Base-by-base conservation (phyloP, 306 rosid genomes). In the Acacia confusa region DNA sequence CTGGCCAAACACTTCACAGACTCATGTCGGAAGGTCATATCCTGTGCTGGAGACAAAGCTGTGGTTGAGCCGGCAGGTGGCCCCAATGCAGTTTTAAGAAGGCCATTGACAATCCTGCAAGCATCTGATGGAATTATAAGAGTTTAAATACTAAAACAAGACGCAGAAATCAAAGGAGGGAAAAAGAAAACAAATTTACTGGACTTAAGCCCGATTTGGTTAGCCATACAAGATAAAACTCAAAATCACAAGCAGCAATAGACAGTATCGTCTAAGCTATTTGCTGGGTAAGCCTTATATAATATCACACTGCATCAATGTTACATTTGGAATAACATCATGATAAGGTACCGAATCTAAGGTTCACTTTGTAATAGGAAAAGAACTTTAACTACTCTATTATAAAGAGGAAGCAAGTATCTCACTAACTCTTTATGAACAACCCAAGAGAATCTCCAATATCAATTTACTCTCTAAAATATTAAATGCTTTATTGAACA, bases 71-170 rank as follows among this genome's bases (percentile, higher is more conserved):
- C 99, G 24, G 99, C 80, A 83, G 99, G 98, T 16, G 99, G 99
- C 80, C 99, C 99, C 83, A 93, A 79, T 71, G 99, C 99, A 85
- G 99, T 93, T 93, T 96, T 96, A 81, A 93, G 85, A 88, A 96
- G 99, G 84, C 99, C 99, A 72, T 92, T 96, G 85, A 96, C 99
- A 86, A 93, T 90, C 99, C 99, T 96, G 99, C 85, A 92, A 92
- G 89, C 69, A 91, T 92, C 94, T 91, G 91, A 91, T 85, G 86
- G 92, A 87, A 85, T 90, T 92, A 88, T 91, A 83, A 87, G 92
- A 82, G 92, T 81, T 91, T 92, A 86, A 93, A 87, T 88, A 84
- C 88, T 85, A 84, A 88, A 87, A 76, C 86, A 81, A 74, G 86
- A 82, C 7, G 85, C 88, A 76, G 73, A 84, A 65, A 78, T 40